Percentiles rank a stretch among this genome's conserved stretches.
Conservation (phyloP, 2,329 filamentous ascomycete species). For the Microsporum canis region DNA sequence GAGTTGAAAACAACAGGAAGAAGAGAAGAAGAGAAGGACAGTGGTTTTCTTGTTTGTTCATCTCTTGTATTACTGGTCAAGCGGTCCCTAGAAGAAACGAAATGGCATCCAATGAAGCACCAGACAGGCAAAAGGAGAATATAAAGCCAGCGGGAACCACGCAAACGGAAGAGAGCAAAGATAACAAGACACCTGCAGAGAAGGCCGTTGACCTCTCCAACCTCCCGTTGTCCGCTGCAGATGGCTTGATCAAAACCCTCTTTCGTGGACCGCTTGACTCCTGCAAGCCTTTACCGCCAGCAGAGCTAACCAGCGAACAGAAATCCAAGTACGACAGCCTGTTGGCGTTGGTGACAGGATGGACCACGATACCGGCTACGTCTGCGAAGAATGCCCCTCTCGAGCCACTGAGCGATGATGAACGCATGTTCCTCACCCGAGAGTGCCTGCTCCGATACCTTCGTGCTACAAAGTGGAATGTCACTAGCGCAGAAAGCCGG, state of each 20-base stretch:
- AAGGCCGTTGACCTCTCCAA: constrained; percentile 9
- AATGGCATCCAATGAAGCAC: neutral
- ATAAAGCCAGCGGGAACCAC: neutral
- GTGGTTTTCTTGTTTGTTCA: neutral
- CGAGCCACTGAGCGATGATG: constrained; percentile 60
- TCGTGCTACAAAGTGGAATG: constrained; percentile 82
- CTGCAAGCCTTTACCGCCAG: constrained; percentile 46
- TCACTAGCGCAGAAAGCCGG: constrained; percentile 64
- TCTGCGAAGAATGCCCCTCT: constrained; percentile 46
- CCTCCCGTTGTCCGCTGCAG: constrained; percentile 28
- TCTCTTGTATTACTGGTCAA: neutral
- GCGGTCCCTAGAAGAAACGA: neutral
- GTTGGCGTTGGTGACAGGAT: constrained; percentile 56
- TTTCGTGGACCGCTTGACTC: constrained; percentile 47
- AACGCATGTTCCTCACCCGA: constrained; percentile 80
- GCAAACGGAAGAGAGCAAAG: neutral
- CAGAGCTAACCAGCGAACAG: constrained; percentile 63
- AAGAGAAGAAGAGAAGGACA: neutral
- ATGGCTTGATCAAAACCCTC: constrained; percentile 43
- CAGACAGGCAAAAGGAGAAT: neutral
- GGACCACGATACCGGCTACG: constrained; percentile 58
- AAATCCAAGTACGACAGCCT: constrained; percentile 69
- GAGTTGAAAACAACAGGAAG: neutral
- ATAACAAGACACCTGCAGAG: neutral
- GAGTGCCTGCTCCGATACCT: constrained; percentile 91